Conservation (phyloP, 2,329 filamentous ascomycete genomes). For the Penicillium aurantiogriseum region DNA sequence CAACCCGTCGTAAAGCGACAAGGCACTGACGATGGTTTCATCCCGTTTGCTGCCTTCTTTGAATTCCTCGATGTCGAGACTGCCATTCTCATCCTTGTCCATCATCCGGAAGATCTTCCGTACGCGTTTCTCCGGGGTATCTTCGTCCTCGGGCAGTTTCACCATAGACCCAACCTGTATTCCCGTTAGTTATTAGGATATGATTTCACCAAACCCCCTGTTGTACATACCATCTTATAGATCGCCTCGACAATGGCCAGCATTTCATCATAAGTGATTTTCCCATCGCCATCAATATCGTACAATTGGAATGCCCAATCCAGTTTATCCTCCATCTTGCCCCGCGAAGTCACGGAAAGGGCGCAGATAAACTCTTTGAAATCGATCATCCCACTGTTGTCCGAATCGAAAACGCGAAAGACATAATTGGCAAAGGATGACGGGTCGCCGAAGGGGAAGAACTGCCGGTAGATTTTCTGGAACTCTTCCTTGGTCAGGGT, state of each 20-base stretch:
- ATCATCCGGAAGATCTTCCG: slow-evolving; percentile 99
- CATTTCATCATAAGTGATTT: slow-evolving; percentile 99
- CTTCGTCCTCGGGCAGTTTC: slow-evolving; percentile 96
- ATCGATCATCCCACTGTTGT: slow-evolving; percentile 96
- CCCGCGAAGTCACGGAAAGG: slow-evolving; percentile 90
- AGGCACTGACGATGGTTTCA: slow-evolving; percentile 95
- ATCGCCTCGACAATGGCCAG: slow-evolving; percentile 97
- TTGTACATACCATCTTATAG: slow-evolving; percentile 85
- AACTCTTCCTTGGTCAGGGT: slow-evolving; percentile 98
- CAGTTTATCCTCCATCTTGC: slow-evolving; percentile 99
- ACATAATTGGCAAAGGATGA: slow-evolving; percentile 98
- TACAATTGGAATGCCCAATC: slow-evolving; percentile 99
- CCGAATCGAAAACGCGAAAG: slow-evolving; percentile 97
- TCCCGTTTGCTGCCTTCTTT: slow-evolving; percentile 99
- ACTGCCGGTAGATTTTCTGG: slow-evolving; percentile 99
- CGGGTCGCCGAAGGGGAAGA: slow-evolving; percentile 97
- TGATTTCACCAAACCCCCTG: background rate
- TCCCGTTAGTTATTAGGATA: slow-evolving; percentile 8
- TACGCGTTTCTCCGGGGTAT: slow-evolving; percentile 97
- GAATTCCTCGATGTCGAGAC: slow-evolving; percentile 95
- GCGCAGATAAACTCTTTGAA: slow-evolving; percentile 99
- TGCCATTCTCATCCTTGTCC: slow-evolving; percentile 99
- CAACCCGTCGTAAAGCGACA: slow-evolving; percentile 93
- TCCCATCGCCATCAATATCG: slow-evolving; percentile 97
- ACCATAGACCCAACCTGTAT: slow-evolving; percentile 94